Evolutionary conservation across 2,329 filamentous ascomycete genomes (phyloP).

Genomic region (Drechslera avenae): DNA sequence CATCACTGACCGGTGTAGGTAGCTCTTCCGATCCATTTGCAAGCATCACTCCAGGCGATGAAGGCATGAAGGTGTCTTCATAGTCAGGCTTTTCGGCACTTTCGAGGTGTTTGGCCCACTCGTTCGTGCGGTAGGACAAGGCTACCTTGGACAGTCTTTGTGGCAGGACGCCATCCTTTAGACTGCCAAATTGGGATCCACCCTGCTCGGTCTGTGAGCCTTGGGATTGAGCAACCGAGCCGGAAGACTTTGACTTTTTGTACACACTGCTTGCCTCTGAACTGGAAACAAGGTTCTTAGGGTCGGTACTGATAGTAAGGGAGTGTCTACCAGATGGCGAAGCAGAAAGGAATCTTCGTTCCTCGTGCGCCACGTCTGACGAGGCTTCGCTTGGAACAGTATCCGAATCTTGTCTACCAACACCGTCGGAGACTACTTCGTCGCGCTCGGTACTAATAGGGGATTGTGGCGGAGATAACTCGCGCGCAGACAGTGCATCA

Average conservation of each 20-base stretch:
- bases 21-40: conserved; percentile 55
- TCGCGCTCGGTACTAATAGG: conserved; percentile 26
- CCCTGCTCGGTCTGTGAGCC: conserved; percentile 33
- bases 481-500: conserved; percentile 47
- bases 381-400: background rate
- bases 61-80: conserved; percentile 62
- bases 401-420: background rate
- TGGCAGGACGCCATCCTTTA: conserved; percentile 63
- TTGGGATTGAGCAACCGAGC: conserved; percentile 40
- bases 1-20: conserved; percentile 56
- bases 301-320: conserved; percentile 41
- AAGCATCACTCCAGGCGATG: conserved; percentile 51
- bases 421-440: background rate
- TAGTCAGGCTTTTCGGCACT: conserved; percentile 73
- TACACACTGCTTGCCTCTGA: conserved; percentile 23
- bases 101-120: conserved; percentile 92
- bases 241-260: conserved; percentile 48
- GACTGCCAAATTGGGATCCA: conserved; percentile 52
- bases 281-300: conserved; percentile 29
- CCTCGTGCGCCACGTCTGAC: no score
- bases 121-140: conserved; percentile 85
- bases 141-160: conserved; percentile 76
- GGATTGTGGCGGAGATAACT: conserved; percentile 36
- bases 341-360: background rate
- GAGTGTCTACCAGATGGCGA: conserved; percentile 8